phyloP scores from a whole-genome alignment of 768 basidiomycete genomes.

The Amanita muscaria region DNA sequence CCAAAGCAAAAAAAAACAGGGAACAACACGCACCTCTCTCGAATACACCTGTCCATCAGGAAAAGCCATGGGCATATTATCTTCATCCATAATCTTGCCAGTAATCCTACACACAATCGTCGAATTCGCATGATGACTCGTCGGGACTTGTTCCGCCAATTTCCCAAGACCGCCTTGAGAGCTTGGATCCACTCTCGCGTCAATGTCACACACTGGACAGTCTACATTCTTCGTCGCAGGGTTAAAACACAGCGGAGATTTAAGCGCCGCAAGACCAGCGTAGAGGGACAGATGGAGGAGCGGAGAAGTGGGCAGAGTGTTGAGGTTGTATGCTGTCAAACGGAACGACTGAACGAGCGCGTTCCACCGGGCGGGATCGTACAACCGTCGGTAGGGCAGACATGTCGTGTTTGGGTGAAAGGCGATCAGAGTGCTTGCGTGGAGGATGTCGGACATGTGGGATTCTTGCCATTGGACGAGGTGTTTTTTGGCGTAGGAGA shows the following conservation, averaged over 20 bases:
- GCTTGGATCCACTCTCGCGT: slow-evolving; percentile 23
- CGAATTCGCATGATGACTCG: slow-evolving; percentile 90
- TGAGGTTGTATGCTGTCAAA: slow-evolving; percentile 76
- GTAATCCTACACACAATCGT: slow-evolving; percentile 89
- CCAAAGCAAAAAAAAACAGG: too few relatives aligned
- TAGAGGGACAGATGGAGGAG: slow-evolving; percentile 83
- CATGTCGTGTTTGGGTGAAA: slow-evolving; percentile 64
- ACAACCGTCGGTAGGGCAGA: slow-evolving; percentile 79
- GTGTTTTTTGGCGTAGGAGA: slow-evolving; percentile 76
- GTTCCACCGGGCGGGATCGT: slow-evolving; percentile 73
- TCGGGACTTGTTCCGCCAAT: slow-evolving; percentile 81
- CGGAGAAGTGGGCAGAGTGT: slow-evolving; percentile 81
- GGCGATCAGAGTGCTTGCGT: slow-evolving; percentile 70
- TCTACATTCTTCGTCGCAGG: slow-evolving; percentile 60
- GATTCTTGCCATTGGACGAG: slow-evolving; percentile 77
- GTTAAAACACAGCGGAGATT: slow-evolving; percentile 77
- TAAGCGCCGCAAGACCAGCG: slow-evolving; percentile 85
- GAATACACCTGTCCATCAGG: slow-evolving; percentile 91
- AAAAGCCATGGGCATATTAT: slow-evolving; percentile 88
- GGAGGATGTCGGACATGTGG: slow-evolving; percentile 68
- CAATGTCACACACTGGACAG: slow-evolving; percentile 84
- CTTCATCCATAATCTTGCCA: slow-evolving; percentile 91
- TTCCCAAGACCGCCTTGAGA: slow-evolving; percentile 49
- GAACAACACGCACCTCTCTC: slow-evolving; percentile 54
- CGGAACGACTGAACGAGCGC: slow-evolving; percentile 73